Percentiles rank a stretch among this genome's conserved stretches.
phyloP scores from a whole-genome alignment of 768 basidiomycete species.

The Termitomyces sp. region DNA sequence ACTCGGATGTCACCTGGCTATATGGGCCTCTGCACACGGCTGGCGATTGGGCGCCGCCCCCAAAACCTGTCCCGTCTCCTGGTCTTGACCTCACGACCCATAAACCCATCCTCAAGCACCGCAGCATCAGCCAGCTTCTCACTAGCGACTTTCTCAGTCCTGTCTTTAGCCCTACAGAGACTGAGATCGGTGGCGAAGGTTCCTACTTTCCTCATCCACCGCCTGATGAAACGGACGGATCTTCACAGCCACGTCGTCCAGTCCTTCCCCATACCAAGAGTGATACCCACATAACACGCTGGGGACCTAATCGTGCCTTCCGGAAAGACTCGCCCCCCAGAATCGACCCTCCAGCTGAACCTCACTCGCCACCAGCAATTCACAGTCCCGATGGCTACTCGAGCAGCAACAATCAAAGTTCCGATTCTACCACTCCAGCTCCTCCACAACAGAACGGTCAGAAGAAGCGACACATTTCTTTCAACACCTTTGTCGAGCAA shows the following conservation, averaged over 20 bases:
- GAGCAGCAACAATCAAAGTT: slow-evolving; percentile 11
- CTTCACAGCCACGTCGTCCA: slow-evolving; percentile 39
- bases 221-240: slow-evolving; percentile 9
- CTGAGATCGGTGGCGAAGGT: slow-evolving; percentile 47
- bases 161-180: slow-evolving; percentile 54
- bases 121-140: slow-evolving; percentile 87
- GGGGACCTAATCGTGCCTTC: slow-evolving; percentile 42
- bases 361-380: slow-evolving; percentile 10
- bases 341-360: slow-evolving; percentile 35
- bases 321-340: slow-evolving; percentile 73
- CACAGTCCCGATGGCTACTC: slow-evolving; percentile 19
- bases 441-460: slow-evolving; percentile 4
- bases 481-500: slow-evolving; percentile 98
- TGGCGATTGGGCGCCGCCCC: slow-evolving; percentile 60
- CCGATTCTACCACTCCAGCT: slow-evolving; percentile 8
- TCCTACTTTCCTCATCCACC: background rate
- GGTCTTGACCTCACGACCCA: slow-evolving; percentile 43
- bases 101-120: slow-evolving; percentile 96
- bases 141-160: slow-evolving; percentile 68
- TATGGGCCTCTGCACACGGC: slow-evolving; percentile 96
- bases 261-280: slow-evolving; percentile 78
- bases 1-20: slow-evolving; percentile 98
- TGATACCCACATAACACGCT: slow-evolving; percentile 73
- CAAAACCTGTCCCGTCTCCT: slow-evolving; percentile 38
- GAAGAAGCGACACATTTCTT: slow-evolving; percentile 89